phyloP scores from a whole-genome alignment of 2,329 filamentous ascomycete genomes.

The Elsinoe perseae region DNA sequence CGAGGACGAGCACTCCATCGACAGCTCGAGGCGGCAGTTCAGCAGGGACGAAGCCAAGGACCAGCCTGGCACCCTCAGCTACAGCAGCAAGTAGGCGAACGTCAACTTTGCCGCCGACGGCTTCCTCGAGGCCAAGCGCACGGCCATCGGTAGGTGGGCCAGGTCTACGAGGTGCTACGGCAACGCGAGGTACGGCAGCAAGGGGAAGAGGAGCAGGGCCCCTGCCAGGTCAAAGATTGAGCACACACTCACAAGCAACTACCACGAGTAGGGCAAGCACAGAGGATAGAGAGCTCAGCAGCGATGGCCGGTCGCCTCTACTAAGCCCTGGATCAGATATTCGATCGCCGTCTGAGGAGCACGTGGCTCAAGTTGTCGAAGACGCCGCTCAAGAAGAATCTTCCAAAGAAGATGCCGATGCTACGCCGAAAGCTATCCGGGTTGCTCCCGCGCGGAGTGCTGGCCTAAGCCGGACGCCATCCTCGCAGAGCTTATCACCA shows the following conservation, averaged over 20 bases:
- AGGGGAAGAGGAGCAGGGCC: not conserved
- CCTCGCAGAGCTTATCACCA: conserved; percentile 20
- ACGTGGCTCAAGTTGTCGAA: conserved; percentile 19
- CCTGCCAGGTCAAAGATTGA: not conserved
- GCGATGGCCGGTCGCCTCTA: not conserved
- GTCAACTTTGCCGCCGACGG: conserved; percentile 23
- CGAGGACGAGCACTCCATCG: conserved; percentile 59
- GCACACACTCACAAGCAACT: conserved; percentile 7
- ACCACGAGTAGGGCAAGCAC: conserved; percentile 12
- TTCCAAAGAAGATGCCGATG: not conserved
- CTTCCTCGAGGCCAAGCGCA: conserved; percentile 23
- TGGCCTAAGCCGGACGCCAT: conserved; percentile 28
- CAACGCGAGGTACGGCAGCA: not conserved
- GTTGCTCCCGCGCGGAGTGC: conserved; percentile 19
- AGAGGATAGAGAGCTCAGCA: conserved; percentile 9
- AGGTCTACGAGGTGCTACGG: not conserved
- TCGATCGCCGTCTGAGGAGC: conserved; percentile 20
- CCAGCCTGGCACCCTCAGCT: conserved; percentile 44
- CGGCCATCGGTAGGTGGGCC: conserved; percentile 5
- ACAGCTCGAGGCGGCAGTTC: conserved; percentile 31
- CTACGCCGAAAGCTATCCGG: not conserved
- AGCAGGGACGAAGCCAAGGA: conserved; percentile 44
- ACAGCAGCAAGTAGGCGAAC: conserved; percentile 24
- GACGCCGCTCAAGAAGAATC: conserved; percentile 8
- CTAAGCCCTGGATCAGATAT: conserved; percentile 1